These are phyloP conservation scores for Didymella pomorum DNA, from an alignment of 2,329 filamentous ascomycete genomes.

Conservation along the genomic window DNA sequence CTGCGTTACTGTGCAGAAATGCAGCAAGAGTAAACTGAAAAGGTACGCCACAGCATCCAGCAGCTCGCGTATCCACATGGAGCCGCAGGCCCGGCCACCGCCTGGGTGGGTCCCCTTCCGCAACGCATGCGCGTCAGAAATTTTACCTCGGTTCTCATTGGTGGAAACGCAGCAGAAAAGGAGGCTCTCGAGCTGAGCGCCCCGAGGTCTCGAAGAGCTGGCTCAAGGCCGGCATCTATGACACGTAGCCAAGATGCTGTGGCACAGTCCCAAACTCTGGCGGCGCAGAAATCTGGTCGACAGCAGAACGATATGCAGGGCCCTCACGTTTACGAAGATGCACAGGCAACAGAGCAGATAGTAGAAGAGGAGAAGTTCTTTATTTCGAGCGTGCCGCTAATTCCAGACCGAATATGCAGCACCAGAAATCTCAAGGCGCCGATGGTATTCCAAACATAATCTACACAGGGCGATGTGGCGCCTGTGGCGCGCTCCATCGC, in stretches of 20 bases:
- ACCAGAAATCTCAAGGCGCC: slow-evolving; percentile 44
- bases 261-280: neutral
- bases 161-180: neutral
- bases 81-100: slow-evolving; percentile 15
- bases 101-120: slow-evolving; percentile 8
- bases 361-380: slow-evolving; percentile 47
- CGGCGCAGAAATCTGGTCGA: neutral
- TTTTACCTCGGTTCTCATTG: slow-evolving; percentile 29
- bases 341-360: neutral
- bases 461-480: slow-evolving; percentile 43
- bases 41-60: too few species aligned
- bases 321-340: neutral
- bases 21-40: neutral
- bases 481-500: slow-evolving; percentile 31
- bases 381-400: slow-evolving; percentile 48
- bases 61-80: slow-evolving; percentile 3
- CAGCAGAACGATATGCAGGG: too few species aligned
- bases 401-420: slow-evolving; percentile 47
- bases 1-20: neutral
- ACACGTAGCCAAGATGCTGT: slow-evolving; percentile 4
- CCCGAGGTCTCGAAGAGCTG: too few species aligned
- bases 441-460: slow-evolving; percentile 48
- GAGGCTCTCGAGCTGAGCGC: neutral
- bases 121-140: slow-evolving; percentile 34
- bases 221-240: neutral